Conservation (phyloP, 1,139 yeast genomes). For the Lodderomyces pseudojiufengensis region DNA sequence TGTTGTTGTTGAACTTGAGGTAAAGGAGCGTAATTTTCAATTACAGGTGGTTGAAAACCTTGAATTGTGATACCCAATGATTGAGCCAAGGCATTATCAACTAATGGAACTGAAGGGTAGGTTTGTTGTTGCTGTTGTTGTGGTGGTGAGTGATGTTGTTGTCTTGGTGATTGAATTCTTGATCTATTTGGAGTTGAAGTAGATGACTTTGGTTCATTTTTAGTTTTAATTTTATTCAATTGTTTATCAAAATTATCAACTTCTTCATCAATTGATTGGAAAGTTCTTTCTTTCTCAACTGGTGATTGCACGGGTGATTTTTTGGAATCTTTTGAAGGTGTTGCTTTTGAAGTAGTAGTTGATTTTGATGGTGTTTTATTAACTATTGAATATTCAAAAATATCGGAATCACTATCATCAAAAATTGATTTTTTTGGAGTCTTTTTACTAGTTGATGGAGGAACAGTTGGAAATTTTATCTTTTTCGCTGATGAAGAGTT, state of each 20-base stretch:
- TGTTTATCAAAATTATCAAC: conserved; percentile 21
- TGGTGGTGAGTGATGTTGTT: no score
- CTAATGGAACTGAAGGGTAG: not conserved
- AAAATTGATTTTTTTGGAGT: conserved; percentile 11
- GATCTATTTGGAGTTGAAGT: conserved; percentile 1
- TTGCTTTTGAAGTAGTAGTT: conserved; percentile 1
- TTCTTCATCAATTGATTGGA: conserved; percentile 22
- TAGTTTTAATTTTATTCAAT: conserved; percentile 17
- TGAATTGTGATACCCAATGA: conserved; percentile 28
- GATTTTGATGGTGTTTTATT: not conserved
- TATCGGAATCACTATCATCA: conserved; percentile 13
- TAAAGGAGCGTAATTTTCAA: not conserved
- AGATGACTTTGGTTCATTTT: not conserved
- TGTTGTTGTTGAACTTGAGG: not conserved
- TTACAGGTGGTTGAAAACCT: conserved; percentile 17
- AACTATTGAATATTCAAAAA: conserved; percentile 3
- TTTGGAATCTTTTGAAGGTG: conserved; percentile 7
- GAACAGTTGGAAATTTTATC: conserved; percentile 1
- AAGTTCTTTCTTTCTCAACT: conserved; percentile 11
- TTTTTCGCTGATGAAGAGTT: not conserved
- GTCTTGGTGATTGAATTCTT: not conserved
- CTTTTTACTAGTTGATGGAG: not conserved
- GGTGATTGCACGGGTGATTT: conserved; percentile 2
- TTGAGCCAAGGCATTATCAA: conserved; percentile 19
- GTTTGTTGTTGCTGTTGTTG: no score